Base-by-base conservation (phyloP, 176 grass and related monocot species). In the Chloris gayana region DNA sequence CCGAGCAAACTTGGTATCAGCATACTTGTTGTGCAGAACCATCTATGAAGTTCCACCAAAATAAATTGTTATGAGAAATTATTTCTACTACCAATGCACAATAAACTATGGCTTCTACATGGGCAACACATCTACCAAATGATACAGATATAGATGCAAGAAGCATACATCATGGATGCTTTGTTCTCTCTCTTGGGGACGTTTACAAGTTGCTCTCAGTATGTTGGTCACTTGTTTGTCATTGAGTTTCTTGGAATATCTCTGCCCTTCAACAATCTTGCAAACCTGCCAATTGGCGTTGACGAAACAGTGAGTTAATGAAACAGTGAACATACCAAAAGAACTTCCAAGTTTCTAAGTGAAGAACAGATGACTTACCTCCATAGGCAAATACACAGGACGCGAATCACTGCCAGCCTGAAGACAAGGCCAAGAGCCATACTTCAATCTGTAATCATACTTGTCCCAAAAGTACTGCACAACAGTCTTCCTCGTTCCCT, bases 181-280 rank as follows among this genome's bases (percentile, higher is more conserved):
- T 30, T 79, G 84, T 62, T 93, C 89, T 77, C 94, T 93, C 44
- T 91, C 77, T 33, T 66, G 81, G 45, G 94, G 94, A 66, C 86
- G 84, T 83, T 97, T 85, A 77, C 91, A 93, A 35, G 91, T 93
- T 79, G 84, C 86, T 80, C 74, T 87, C 34, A 97, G 75, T 37
- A 93, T 75, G 26, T 85, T 87, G 35, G 91, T 93, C 42, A 91
- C 91, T 64, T 91, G 91, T 56, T 29, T 91, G 57, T 97, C 94
- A 86, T 86, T 97, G 18, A 97, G 79, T 63, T 91, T 93, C 80
- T 91, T 89, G 14, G 78, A 87, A 31, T 83, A 97, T 72, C 91
- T 93, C 25, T 97, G 91, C 24, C 94, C 94, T 91, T 91, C 89
- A 0, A 97, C 60, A 69, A 97, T 97, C 70, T 83, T 89, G 79